Percentiles rank a stretch among this genome's conserved stretches.
Conservation (phyloP, 139 green algal species). For the Deuterostichococcus epilithicus region DNA sequence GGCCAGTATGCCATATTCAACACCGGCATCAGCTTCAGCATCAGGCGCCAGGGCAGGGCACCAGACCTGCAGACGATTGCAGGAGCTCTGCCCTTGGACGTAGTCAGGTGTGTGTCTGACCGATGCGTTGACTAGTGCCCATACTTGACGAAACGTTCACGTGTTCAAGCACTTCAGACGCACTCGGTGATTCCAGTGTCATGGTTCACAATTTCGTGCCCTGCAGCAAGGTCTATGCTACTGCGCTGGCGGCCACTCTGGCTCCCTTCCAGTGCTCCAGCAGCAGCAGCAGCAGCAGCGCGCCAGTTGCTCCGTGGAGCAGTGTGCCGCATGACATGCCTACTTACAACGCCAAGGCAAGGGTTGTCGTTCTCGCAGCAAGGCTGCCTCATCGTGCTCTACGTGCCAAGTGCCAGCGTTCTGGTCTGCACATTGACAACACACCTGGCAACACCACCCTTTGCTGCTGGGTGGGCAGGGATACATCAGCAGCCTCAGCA, state of each 20-base stretch:
- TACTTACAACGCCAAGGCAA: no score
- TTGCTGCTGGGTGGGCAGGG: conserved; percentile 39
- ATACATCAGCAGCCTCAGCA: conserved; percentile 65
- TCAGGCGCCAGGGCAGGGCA: conserved; percentile 40
- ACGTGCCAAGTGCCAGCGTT: neutral
- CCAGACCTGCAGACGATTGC: conserved; percentile 71
- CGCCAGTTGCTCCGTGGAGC: no score
- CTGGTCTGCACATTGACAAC: neutral
- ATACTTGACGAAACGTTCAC: no score
- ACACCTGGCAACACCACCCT: no score
- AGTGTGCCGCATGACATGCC: no score
- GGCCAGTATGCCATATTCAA: conserved; percentile 74
- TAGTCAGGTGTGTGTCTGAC: conserved; percentile 36
- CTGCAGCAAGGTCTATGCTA: neutral
- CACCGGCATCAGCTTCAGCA: conserved; percentile 38
- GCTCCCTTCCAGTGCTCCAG: no score
- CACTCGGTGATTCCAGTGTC: conserved; percentile 76
- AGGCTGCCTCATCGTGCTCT: no score
- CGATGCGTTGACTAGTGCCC: neutral
- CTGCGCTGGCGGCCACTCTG: no score
- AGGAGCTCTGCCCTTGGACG: conserved; percentile 44
- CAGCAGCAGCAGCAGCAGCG: no score
- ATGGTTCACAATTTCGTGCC: conserved; percentile 31
- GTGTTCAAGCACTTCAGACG: conserved; percentile 20
- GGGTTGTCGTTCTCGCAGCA: no score